Base-by-base conservation (phyloP, 176 grass and related monocot species). In the Tuctoria greenei region DNA sequence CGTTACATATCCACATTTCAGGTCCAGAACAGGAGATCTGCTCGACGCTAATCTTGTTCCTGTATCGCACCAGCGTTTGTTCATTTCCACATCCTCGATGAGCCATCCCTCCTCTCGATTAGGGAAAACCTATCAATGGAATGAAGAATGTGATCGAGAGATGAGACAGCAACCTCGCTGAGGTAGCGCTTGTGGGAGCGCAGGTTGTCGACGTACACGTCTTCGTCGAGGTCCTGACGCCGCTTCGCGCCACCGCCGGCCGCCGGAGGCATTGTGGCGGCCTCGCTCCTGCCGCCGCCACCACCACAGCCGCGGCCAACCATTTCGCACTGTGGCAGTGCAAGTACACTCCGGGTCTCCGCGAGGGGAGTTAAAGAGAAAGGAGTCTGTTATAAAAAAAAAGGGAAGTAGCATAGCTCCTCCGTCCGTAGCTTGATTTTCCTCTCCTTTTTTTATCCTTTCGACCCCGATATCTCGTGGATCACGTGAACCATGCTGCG, bases 201-300 rank as follows among this genome's bases (percentile, higher is more conserved):
- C 61, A 94, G 88, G 66, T 94, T 90, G 82, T 94, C 91, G 45
- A 94, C 69, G 76, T 94, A 90, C 45, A 94, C 88, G 75, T 88
- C 88, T 37, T 90, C 88, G 61, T 94, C 85, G 9, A 82, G 66
- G 61, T 69, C 85, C 67, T 88, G 88, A 37, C 88, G 79, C 45
- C 88, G 79, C 88, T 94, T 57, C 21, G 20, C 88, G 34, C 69
- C 85, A 47, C 73, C 56, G 70, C 80, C 3, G 38, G 75, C 41
- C 73, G 83, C 80, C 66, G 82, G 56, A 31, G 79, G 67, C 60
- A 80, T 59, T 41, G 67, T 64, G 57, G 58, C 61, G 47, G 50
- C 54, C 64, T 74, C 67, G 50, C 81, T 81, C 43, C 38, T 74
- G 15, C 66, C 52, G n/a, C 69, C 75, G 21, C 66, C 25, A 8